Base-by-base conservation (phyloP, 495 filamentous ascomycete species). In the Copromyces sp. region DNA sequence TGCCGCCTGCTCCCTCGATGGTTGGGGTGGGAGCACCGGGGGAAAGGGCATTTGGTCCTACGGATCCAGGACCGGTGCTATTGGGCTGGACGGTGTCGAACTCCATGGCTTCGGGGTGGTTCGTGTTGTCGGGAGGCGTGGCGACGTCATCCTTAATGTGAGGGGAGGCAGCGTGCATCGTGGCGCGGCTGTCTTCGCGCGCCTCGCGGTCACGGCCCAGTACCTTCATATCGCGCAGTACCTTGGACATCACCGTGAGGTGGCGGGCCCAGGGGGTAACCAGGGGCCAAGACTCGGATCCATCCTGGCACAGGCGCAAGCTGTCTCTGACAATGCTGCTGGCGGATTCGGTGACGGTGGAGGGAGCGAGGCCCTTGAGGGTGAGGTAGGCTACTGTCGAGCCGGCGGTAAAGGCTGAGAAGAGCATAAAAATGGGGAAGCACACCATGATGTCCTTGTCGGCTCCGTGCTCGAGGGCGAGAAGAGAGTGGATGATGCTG, bases 391-490 rank as follows among this genome's bases (percentile, higher is more conserved):
- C 84, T 24, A 85, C 82, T 3, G 84, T 86, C 5, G 83, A 84
- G 29, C 84, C 83, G 6, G 84, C 84, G 0, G 83, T 86, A 72
- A 86, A 86, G 69, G 83, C 83, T 1, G 84, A 83, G 73, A 86
- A 86, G 44, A 86, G 78, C 84, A 86, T 86, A 70, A 86, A 85
- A 35, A 86, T 81, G 8, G 84, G 84, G 73, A 86, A 86, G 75
- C 83, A 85, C n/a, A 82, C 78, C 17, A 82, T 82, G 17, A 76
- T 80, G 68, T 86, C 84, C 75, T 86, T 86, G 53, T 86, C 84
- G 5, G 81, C 77, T 24, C 84, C 84, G 20, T 80, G 71, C 72
- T 86, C 84, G 11, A 86, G 79, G 1, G 84, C 79, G 0, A 82
- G 77, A 24, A 86, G 80, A 29, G 83, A 80, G 9, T 82, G 79